These are phyloP conservation scores for Magnaporthiopsis rhizophila DNA, from an alignment of 2,329 filamentous ascomycete species.

Conservation along the genomic window DNA sequence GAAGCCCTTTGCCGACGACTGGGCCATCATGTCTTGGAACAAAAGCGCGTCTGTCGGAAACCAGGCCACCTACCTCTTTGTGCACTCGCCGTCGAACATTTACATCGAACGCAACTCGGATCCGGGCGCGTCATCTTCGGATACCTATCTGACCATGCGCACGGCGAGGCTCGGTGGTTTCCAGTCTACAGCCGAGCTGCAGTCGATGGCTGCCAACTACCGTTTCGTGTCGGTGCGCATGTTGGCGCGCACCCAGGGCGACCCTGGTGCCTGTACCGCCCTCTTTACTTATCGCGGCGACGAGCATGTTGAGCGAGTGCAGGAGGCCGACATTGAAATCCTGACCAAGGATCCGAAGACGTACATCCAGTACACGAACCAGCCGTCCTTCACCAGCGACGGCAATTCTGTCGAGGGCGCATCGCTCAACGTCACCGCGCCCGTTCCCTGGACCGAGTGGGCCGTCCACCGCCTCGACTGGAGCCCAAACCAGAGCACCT, in stretches of 20 bases:
- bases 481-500: constrained; percentile 35
- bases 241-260: constrained; percentile 22
- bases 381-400: constrained; percentile 34
- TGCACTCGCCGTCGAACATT: constrained; percentile 32
- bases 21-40: constrained; percentile 21
- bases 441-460: constrained; percentile 38
- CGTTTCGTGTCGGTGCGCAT: constrained; percentile 25
- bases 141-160: constrained; percentile 15
- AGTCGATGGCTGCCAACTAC: constrained; percentile 20
- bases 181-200: constrained; percentile 22
- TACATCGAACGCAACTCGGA: constrained; percentile 30
- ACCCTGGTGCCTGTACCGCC: constrained; percentile 24
- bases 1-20: constrained; percentile 19
- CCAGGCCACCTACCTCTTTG: constrained; percentile 26
- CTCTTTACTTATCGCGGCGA: constrained; percentile 25
- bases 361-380: constrained; percentile 41
- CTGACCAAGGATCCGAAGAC: constrained; percentile 27
- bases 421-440: constrained; percentile 29
- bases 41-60: constrained; percentile 15
- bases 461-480: constrained; percentile 44
- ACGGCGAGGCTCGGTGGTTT: constrained; percentile 15
- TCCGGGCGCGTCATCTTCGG: constrained; percentile 10
- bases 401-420: constrained; percentile 31
- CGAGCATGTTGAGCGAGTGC: constrained; percentile 17
- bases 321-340: constrained; percentile 33